Percentiles rank a stretch among this genome's conserved stretches.
Conservation (phyloP, 2,329 filamentous ascomycete species). For the Ascochyta pisi region DNA sequence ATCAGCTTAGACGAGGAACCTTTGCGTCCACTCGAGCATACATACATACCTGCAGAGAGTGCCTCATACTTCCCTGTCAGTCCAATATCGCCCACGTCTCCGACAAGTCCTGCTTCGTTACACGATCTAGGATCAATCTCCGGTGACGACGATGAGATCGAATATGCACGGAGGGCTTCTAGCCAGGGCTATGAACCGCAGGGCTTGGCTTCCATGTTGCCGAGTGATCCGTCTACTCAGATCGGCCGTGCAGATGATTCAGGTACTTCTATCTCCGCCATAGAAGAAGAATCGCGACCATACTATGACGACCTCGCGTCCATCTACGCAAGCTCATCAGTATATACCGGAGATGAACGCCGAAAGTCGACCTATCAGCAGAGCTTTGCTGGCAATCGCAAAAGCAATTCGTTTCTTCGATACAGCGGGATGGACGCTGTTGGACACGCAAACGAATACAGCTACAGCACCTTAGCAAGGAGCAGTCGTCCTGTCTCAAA, state of each 20-base stretch:
- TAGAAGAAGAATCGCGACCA: constrained; percentile 17
- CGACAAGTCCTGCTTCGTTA: constrained; percentile 17
- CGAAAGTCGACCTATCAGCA: constrained; percentile 30
- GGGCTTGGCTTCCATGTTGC: constrained; percentile 37
- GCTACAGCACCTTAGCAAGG: constrained; percentile 18
- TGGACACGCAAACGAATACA: constrained; percentile 24
- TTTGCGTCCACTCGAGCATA: constrained; percentile 30
- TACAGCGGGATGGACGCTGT: constrained; percentile 24
- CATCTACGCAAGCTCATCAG: constrained; percentile 40
- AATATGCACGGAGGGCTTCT: constrained; percentile 2
- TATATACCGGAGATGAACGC: constrained; percentile 38
- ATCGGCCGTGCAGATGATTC: constrained; percentile 21
- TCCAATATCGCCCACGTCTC: constrained; percentile 27
- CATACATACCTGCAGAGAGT: constrained; percentile 24
- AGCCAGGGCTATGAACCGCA: background rate
- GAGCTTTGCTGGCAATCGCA: constrained; percentile 25
- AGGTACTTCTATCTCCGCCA: constrained; percentile 19
- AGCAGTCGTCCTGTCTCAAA: constrained; percentile 20
- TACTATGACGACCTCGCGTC: constrained; percentile 43
- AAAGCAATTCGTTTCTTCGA: constrained; percentile 32
- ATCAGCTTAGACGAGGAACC: constrained; percentile 24
- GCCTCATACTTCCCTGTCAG: constrained; percentile 28
- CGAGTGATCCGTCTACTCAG: constrained; percentile 35
- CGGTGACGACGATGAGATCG: constrained; percentile 14
- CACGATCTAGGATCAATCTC: constrained; percentile 14